Evolutionary conservation across 2,329 filamentous ascomycete genomes (phyloP).

Genomic region (Arthrobotrys sphaeroides): DNA sequence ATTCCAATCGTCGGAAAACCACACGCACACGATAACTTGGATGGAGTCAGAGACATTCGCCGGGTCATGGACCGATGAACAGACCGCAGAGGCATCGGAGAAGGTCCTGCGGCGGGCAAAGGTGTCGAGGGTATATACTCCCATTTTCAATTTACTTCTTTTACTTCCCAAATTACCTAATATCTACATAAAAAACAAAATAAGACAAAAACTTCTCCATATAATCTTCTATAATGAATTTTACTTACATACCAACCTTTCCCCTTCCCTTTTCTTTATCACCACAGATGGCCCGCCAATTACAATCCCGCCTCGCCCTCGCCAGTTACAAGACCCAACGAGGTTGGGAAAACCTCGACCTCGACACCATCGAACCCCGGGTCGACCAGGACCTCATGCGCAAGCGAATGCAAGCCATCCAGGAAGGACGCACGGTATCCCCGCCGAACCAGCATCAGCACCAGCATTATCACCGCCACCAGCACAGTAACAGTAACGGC

Average conservation of each 20-base stretch:
- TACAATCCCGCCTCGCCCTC: slow-evolving; percentile 92
- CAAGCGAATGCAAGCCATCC: slow-evolving; percentile 66
- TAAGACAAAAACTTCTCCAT: neutral
- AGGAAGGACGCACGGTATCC: slow-evolving; percentile 58
- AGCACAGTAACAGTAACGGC: slow-evolving; percentile 4
- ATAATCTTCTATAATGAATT: slow-evolving; percentile 11
- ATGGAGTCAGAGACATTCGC: slow-evolving; percentile 51
- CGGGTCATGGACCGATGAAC: slow-evolving; percentile 54
- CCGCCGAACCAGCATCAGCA: slow-evolving; percentile 29
- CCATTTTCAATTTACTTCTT: too few relatives aligned
- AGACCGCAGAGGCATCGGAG: slow-evolving; percentile 64
- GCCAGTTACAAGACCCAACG: slow-evolving; percentile 98
- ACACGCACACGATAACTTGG: neutral
- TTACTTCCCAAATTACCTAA: too few relatives aligned
- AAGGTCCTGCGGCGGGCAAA: slow-evolving; percentile 77
- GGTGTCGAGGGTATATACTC: slow-evolving; percentile 74
- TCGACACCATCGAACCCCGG: slow-evolving; percentile 85
- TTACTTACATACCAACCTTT: too few relatives aligned
- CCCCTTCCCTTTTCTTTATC: slow-evolving; percentile 61
- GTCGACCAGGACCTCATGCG: slow-evolving; percentile 80
- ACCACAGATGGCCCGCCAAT: slow-evolving; percentile 79
- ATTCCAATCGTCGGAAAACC: too few relatives aligned
- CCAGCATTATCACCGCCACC: neutral
- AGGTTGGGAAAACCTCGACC: slow-evolving; percentile 89
- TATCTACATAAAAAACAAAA: slow-evolving; percentile 47